Base-by-base conservation (phyloP, 495 filamentous ascomycete species). In the Penicillium arizonense region DNA sequence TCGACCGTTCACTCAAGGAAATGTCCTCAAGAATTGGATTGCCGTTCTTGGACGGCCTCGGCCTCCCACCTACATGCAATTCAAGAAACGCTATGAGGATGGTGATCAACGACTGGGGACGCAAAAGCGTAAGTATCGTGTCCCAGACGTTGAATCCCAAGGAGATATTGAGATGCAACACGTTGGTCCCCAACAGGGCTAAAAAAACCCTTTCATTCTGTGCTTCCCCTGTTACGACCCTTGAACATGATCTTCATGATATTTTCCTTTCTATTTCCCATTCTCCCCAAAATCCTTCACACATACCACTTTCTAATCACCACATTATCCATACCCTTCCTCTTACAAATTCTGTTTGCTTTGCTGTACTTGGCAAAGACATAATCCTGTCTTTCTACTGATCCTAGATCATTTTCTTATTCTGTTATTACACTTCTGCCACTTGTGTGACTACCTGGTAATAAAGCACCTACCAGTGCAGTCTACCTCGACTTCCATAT, bases 31-130 rank as follows among this genome's bases (percentile, higher is more conserved):
- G 51, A 97, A 97, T 65, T 94, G 88, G 84, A 69, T 88, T 23
- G 77, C 86, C 1, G 91, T 96, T 39, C 75, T 98, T 32, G 82
- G 85, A 47, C 82, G 94, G 41, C 90, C 94, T 30, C 79, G 94
- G 21, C 87, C 90, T 20, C 92, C 94, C 35, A 93, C 88, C 4
- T 97, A 97, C 67, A 80, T 96, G 61, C 82, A 87, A 55, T 94
- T 97, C 74, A 97, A 96, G 73, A 64, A 75, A 41, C 62, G 71
- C 30, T 94, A 93, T 59, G 75, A 83, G 57, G 80, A 86, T 52
- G 94, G 93, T 5, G 94, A 98, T 66, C 89, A 93, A 68, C 82
- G 93, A 38, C 86, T 96, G 44, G 86, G 82, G n/a, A 73, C 78
- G 44, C 71, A 78, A 55, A 81, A 74, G 65, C 79, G 79, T 36